Conservation (phyloP, 2,329 filamentous ascomycete genomes). For the Fusarium tricinctum region DNA sequence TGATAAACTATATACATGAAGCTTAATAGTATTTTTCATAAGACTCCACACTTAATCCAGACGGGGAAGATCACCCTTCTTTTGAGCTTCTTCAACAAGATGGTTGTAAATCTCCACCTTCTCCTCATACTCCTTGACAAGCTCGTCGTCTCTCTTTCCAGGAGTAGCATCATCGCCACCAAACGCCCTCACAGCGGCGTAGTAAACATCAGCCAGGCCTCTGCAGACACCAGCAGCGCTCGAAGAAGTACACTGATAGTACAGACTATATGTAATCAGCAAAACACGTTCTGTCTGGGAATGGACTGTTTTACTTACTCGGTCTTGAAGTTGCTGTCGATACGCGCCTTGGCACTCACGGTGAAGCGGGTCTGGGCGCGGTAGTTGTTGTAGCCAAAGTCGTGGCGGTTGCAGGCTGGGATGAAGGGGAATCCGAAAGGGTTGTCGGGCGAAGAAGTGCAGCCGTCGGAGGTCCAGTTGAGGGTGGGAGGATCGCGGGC, state of each 20-base stretch:
- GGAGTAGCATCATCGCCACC: conserved; percentile 53
- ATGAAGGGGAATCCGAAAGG: conserved; percentile 61
- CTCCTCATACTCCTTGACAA: conserved; percentile 53
- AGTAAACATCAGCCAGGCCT: conserved; percentile 58
- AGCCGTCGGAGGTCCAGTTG: conserved; percentile 60
- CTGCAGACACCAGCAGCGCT: conserved; percentile 49
- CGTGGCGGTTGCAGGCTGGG: conserved; percentile 66
- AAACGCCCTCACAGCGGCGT: conserved; percentile 56
- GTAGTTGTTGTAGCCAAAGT: conserved; percentile 70
- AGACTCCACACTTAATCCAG: conserved; percentile 3
- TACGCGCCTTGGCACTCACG: conserved; percentile 55
- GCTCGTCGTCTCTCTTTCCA: conserved; percentile 47
- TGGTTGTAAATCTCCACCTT: conserved; percentile 54
- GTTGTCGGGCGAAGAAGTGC: conserved; percentile 60
- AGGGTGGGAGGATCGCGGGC: conserved; percentile 56
- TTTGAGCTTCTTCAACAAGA: conserved; percentile 55
- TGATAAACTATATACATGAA: background rate
- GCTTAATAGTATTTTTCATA: rapidly evolving
- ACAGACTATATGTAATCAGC: conserved; percentile 47
- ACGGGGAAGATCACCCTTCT: conserved; percentile 50
- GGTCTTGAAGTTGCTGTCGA: conserved; percentile 65
- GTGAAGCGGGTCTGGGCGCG: conserved; percentile 64
- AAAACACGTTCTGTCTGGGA: background rate
- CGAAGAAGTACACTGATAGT: conserved; percentile 54
- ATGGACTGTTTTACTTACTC: conserved; percentile 53